phyloP scores from a whole-genome alignment of 768 basidiomycete genomes.

The Pleurotus cornucopiae region DNA sequence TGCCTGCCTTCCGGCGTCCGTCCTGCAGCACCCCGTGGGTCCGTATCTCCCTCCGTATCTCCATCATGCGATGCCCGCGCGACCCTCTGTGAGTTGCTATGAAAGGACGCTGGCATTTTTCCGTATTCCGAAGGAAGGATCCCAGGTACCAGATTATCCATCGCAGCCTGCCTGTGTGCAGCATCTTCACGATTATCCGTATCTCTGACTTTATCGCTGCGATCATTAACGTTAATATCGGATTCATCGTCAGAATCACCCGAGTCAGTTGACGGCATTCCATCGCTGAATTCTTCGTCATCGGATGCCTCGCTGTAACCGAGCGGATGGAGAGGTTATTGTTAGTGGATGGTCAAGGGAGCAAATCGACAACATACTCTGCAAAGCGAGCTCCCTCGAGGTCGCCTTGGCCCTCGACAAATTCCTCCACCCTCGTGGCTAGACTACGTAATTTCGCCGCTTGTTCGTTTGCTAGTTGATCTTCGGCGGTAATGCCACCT shows the following conservation, averaged over 20 bases:
- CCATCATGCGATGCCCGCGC: constrained; percentile 40
- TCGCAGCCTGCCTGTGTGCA: constrained; percentile 52
- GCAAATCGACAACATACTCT: constrained; percentile 51
- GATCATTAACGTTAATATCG: constrained; percentile 44
- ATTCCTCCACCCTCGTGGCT: constrained; percentile 83
- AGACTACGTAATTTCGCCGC: constrained; percentile 69
- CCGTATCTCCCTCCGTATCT: constrained; percentile 31
- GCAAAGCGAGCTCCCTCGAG: constrained; percentile 85
- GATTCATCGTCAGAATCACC: constrained; percentile 35
- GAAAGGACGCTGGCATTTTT: constrained; percentile 70
- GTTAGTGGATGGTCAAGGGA: neutral
- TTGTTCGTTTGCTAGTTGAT: constrained; percentile 56
- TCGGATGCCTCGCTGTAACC: constrained; percentile 65
- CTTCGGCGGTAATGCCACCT: constrained; percentile 33
- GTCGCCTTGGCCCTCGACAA: constrained; percentile 87
- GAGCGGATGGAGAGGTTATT: neutral
- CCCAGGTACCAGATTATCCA: constrained; percentile 79
- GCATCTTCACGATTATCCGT: constrained; percentile 5
- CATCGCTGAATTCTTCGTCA: constrained; percentile 49
- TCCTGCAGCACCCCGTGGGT: neutral
- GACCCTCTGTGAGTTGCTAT: constrained; percentile 66
- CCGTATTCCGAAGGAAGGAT: constrained; percentile 87
- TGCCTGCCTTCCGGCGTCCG: neutral
- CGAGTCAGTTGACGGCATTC: constrained; percentile 41
- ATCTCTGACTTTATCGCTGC: constrained; percentile 29